Evolutionary conservation across 2,329 filamentous ascomycete genomes (phyloP).

Genomic region (Fusarium multiceps): DNA sequence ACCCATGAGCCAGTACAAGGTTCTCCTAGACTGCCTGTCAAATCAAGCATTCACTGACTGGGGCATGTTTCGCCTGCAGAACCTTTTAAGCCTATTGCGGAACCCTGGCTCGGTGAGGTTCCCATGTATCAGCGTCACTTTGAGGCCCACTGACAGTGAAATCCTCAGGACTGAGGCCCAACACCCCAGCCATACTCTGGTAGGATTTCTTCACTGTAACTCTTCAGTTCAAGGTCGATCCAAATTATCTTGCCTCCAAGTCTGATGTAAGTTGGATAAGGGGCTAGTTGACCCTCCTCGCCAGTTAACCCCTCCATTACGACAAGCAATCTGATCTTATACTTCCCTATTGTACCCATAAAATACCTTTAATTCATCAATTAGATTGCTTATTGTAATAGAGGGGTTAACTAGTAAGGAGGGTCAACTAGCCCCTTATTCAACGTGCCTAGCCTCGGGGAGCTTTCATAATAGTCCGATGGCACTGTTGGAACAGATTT

Average conservation of each 20-base stretch:
- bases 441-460: not conserved
- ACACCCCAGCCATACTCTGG: not conserved
- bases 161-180: not conserved
- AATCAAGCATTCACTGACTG: not conserved
- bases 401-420: no score
- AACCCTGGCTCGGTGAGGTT: no score
- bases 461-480: not conserved
- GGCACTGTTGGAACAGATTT: not conserved
- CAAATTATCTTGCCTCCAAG: not conserved
- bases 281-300: no score
- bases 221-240: not conserved
- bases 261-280: not conserved
- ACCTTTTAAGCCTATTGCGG: not conserved
- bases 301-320: no score
- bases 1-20: not conserved
- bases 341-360: no score
- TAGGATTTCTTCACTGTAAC: not conserved
- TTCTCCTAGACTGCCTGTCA: not conserved
- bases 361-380: no score
- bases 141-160: not conserved
- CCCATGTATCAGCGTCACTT: not conserved
- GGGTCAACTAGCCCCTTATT: no score
- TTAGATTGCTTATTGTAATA: no score
- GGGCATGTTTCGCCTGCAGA: slow-evolving; percentile 14
- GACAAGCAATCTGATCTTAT: no score